phyloP scores from a whole-genome alignment of 371 early-diverging fungal genomes.

The Gilbertella persicaria region DNA sequence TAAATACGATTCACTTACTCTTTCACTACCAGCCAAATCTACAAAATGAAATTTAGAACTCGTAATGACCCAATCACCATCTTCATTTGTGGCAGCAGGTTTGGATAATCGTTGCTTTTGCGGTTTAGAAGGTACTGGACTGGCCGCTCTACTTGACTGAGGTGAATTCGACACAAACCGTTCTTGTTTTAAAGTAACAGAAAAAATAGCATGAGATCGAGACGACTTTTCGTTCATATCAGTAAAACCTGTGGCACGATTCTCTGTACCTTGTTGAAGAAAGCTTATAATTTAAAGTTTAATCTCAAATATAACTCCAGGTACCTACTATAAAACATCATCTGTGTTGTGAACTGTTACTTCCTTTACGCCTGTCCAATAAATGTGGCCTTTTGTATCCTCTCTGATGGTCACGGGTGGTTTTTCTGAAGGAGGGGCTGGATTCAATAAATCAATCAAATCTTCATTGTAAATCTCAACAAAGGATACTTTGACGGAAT shows the following conservation, averaged over 20 bases:
- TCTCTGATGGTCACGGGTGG: conserved; percentile 86
- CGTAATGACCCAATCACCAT: conserved; percentile 59
- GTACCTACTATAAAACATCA: conserved; percentile 73
- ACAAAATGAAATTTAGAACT: conserved; percentile 98
- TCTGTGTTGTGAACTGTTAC: conserved; percentile 71
- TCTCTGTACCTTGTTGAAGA: conserved; percentile 76
- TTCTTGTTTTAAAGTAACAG: conserved; percentile 83
- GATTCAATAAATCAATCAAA: conserved; percentile 78
- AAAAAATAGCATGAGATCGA: conserved; percentile 98
- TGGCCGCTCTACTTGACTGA: conserved; percentile 22
- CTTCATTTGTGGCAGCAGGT: conserved; percentile 21
- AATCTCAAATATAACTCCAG: background rate
- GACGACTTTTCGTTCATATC: conserved; percentile 97
- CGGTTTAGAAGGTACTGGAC: conserved; percentile 35
- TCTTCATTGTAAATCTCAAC: conserved; percentile 99
- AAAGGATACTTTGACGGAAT: conserved; percentile 67
- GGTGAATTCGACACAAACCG: conserved; percentile 44
- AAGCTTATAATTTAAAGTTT: conserved; percentile 39
- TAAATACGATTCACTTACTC: conserved; percentile 63
- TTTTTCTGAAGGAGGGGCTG: conserved; percentile 53
- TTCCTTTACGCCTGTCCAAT: conserved; percentile 90
- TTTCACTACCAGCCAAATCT: conserved; percentile 99
- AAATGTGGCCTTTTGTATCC: conserved; percentile 89
- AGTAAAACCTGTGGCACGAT: conserved; percentile 92
- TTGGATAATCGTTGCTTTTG: conserved; percentile 5